Evolutionary conservation across 2,329 filamentous ascomycete genomes (phyloP).

Genomic region (Colletotrichum coccodes): DNA sequence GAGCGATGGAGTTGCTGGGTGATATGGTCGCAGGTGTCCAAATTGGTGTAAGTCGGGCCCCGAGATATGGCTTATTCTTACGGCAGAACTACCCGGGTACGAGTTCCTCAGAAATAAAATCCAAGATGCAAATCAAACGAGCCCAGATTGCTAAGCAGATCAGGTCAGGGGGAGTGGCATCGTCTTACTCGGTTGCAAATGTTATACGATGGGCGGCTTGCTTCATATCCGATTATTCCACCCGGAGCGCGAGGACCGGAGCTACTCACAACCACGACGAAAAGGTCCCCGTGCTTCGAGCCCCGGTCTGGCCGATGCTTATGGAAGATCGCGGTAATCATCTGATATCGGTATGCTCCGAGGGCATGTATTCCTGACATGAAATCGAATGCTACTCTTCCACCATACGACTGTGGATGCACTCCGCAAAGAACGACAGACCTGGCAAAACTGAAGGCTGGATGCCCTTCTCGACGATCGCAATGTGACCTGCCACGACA

Average conservation of each 20-base stretch:
- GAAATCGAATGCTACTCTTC: slow-evolving; percentile 10
- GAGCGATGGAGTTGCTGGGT: not conserved
- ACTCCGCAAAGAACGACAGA: slow-evolving; percentile 16
- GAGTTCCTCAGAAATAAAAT: not conserved
- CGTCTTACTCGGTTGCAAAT: not conserved
- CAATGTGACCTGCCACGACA: slow-evolving; percentile 20
- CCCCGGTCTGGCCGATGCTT: slow-evolving; percentile 10
- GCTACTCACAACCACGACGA: slow-evolving; percentile 8
- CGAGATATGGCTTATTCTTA: slow-evolving; percentile 3
- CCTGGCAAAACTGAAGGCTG: slow-evolving; percentile 7
- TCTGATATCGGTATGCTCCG: slow-evolving; percentile 24
- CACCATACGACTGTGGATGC: slow-evolving; percentile 10
- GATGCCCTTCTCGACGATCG: slow-evolving; percentile 21
- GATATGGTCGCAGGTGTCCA: not conserved
- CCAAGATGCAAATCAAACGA: not conserved
- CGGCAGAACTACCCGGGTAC: not conserved
- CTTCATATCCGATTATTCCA: slow-evolving; percentile 5
- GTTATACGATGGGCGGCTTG: slow-evolving; percentile 5
- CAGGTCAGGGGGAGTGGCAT: not conserved
- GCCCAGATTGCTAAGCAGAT: slow-evolving; percentile 15
- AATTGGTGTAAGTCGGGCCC: not conserved
- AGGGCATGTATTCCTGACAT: slow-evolving; percentile 2
- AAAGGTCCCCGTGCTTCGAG: slow-evolving; percentile 16
- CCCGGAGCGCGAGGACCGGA: slow-evolving; percentile 2
- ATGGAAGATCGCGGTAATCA: slow-evolving; percentile 10